These are phyloP conservation scores for Lipomyces starkeyi DNA, from an alignment of 805 yeast genomes.

Conservation along the genomic window DNA sequence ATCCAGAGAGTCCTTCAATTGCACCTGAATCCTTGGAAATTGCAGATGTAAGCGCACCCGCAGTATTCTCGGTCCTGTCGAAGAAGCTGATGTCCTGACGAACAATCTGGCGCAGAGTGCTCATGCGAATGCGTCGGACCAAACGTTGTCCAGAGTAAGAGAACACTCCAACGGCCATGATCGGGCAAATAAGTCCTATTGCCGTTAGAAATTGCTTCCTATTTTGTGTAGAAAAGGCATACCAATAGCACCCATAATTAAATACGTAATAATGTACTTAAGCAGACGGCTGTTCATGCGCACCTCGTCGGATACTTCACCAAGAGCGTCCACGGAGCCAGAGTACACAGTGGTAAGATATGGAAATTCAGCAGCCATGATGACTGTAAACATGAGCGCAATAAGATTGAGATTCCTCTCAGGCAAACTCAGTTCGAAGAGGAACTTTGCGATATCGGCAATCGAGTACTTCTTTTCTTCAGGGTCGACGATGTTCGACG, in stretches of 20 bases:
- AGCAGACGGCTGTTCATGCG: constrained; percentile 47
- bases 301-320: constrained; percentile 43
- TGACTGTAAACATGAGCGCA: constrained; percentile 26
- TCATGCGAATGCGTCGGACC: constrained; percentile 40
- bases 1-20: too few relatives aligned
- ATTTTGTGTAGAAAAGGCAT: too few relatives aligned
- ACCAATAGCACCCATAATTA: constrained; percentile 49
- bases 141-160: constrained; percentile 39
- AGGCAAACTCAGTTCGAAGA: constrained; percentile 25
- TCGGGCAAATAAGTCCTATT: constrained; percentile 39
- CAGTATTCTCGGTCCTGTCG: constrained; percentile 40
- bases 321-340: constrained; percentile 45
- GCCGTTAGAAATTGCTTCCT: too few relatives aligned
- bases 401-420: constrained; percentile 27
- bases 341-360: constrained; percentile 49
- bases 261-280: constrained; percentile 49
- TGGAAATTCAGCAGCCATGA: constrained; percentile 36
- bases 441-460: constrained; percentile 18
- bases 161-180: constrained; percentile 36
- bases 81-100: constrained; percentile 44
- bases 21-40: too few relatives aligned
- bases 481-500: background rate
- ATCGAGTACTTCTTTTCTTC: constrained; percentile 23
- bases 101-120: constrained; percentile 39
- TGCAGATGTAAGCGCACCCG: too few relatives aligned